These are phyloP conservation scores for Phytophthora hybrid DNA, from an alignment of 352 stramenopile species.

Conservation along the genomic window DNA sequence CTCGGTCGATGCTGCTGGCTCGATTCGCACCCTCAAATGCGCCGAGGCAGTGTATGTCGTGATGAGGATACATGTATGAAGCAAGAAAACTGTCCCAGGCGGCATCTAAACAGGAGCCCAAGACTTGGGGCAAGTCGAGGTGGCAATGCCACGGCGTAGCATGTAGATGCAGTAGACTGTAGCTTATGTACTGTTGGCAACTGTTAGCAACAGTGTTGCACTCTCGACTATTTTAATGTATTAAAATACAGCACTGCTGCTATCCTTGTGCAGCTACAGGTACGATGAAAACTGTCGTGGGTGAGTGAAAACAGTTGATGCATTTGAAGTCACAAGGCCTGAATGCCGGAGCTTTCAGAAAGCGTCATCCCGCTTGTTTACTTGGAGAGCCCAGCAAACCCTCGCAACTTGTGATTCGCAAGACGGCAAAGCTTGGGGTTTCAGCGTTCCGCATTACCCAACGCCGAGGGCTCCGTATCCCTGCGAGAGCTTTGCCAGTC, in stretches of 20 bases:
- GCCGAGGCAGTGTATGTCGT: constrained; percentile 33
- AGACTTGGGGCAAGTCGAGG: too few species aligned
- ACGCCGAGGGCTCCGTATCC: constrained; percentile 2
- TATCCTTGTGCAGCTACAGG: too few species aligned
- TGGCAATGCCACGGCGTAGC: too few species aligned
- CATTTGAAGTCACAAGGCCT: constrained; percentile 13
- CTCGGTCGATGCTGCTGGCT: not conserved
- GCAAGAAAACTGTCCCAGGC: constrained; percentile 15
- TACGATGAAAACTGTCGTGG: too few species aligned
- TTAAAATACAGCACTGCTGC: too few species aligned
- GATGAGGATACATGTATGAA: constrained; percentile 24
- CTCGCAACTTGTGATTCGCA: too few species aligned
- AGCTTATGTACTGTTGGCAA: too few species aligned
- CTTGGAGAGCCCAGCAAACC: not conserved
- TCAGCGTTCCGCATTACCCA: constrained; percentile 7
- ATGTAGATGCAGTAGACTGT: too few species aligned
- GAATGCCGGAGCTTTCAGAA: constrained; percentile 19
- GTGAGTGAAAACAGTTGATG: too few species aligned
- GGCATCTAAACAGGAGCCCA: constrained; percentile 21
- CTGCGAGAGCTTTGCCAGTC: constrained; percentile 21
- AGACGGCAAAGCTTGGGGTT: not conserved
- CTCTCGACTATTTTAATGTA: too few species aligned
- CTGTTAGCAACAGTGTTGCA: too few species aligned
- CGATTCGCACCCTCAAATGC: constrained; percentile 28
- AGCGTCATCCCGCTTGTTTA: constrained; percentile 30